Base-by-base conservation (phyloP, 2,329 filamentous ascomycete genomes). In the Aspergillus ochraceoroseus region DNA sequence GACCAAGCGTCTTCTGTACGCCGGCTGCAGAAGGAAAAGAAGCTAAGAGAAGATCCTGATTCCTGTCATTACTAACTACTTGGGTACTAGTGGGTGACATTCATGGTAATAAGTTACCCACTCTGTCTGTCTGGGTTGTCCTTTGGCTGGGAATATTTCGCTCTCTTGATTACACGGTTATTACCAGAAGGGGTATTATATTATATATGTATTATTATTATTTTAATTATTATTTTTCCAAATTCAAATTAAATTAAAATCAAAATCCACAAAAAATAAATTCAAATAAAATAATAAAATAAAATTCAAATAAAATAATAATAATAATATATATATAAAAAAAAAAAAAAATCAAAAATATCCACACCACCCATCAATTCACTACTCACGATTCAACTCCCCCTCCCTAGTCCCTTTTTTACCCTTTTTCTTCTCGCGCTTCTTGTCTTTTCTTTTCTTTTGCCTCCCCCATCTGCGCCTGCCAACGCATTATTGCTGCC, bases 401-500 rank as follows among this genome's bases (percentile, higher is more conserved):
- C 31, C 31, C 25, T 34, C 32, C 39, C 27, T 32, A 32, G 40
- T 41, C 40, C 28, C 35, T 43, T 41, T n/a, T 35, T 51, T 43
- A 33, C 26, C 38, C 40, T 40, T 44, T 48, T 44, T 49, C 46
- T 45, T 36, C 42, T 36, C 26, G 42, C 45, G 47, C 47, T 52
- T 50, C 49, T 43, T 46, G n/a, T 49, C 41, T 46, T 44, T 35
- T 40, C 48, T 47, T 22, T 39, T 35, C 45, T 39, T 41, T 38
- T 43, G 51, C 43, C 46, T 44, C 43, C 12, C 35, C 32, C 41
- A 28, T 49, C 45, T 41, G 40, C 42, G 38, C 38, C 48, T 54
- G 51, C 53, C 53, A 55, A 52, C 51, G 44, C 53, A 54, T 51
- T 50, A 34, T 36, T 43, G 46, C 36, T 47, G 38, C 43, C 38